Conservation (phyloP, 805 yeast genomes). For the Yarrowia sp. region DNA sequence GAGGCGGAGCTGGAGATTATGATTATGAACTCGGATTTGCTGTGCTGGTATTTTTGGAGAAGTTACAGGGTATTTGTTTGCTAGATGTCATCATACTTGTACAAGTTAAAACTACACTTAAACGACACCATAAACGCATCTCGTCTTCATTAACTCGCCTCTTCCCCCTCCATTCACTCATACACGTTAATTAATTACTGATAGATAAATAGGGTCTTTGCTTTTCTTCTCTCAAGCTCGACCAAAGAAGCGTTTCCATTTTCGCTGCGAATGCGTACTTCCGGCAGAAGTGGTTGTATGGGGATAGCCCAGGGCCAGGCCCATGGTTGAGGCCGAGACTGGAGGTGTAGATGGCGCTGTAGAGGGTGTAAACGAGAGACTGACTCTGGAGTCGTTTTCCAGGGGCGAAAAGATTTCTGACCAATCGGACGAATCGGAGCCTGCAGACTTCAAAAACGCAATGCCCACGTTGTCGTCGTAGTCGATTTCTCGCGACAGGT, state of each 20-base stretch:
- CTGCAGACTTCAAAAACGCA: background rate
- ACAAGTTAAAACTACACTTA: no score
- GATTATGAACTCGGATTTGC: no score
- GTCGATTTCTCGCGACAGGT: background rate
- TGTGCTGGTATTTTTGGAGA: no score
- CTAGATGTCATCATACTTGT: no score
- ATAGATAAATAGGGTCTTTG: background rate
- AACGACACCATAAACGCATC: no score
- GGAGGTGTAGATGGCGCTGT: background rate
- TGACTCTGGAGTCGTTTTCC: background rate
- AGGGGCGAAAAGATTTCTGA: slow-evolving; percentile 5
- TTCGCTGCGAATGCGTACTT: background rate
- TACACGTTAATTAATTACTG: background rate
- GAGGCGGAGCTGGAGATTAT: no score
- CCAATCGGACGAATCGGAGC: background rate
- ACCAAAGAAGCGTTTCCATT: background rate
- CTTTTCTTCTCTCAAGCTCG: background rate
- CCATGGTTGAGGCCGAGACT: background rate
- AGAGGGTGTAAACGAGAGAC: background rate
- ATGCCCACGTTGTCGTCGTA: slow-evolving; percentile 7
- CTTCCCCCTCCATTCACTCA: no score
- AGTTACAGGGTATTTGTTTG: no score
- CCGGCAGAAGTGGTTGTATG: background rate
- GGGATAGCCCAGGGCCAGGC: background rate
- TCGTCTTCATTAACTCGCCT: no score